Percentiles rank a stretch among this genome's conserved stretches.
These are phyloP conservation scores for Aureobasidium sp. DNA, from an alignment of 2,329 filamentous ascomycete species.

Conservation along the genomic window DNA sequence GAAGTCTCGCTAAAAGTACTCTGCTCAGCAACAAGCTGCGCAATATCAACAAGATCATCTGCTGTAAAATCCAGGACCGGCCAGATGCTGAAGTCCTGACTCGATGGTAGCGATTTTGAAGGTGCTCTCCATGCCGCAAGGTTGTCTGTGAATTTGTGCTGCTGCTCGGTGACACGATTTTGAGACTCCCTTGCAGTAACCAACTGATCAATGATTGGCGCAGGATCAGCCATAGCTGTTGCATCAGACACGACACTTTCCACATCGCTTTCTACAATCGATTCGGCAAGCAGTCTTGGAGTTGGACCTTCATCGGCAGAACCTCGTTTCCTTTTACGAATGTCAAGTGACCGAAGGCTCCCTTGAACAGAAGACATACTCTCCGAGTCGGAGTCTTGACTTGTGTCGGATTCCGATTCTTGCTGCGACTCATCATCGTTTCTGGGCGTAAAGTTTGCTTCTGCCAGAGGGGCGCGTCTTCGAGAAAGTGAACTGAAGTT, in stretches of 20 bases:
- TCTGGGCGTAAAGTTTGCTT: neutral
- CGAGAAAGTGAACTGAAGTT: constrained; percentile 11
- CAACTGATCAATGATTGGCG: neutral
- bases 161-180: neutral
- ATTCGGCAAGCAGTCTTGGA: neutral
- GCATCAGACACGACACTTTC: constrained; percentile 3
- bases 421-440: neutral
- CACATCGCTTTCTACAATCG: constrained; percentile 2
- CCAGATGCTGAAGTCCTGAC: constrained; percentile 11
- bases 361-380: neutral
- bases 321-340: neutral
- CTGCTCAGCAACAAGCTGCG: constrained; percentile 28
- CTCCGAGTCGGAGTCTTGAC: neutral
- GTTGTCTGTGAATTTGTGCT: neutral
- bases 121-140: neutral
- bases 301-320: neutral
- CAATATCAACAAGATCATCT: constrained; percentile 24
- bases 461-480: neutral
- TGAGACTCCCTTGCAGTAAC: neutral
- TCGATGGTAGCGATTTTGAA: neutral
- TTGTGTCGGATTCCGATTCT: neutral
- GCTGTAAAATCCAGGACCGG: constrained; percentile 18
- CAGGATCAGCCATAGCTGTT: neutral
- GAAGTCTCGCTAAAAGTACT: constrained; percentile 12
- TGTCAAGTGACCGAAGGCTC: neutral